Evolutionary conservation across 106 monocot species (phyloP).

Genomic region (Chionographis japonica): DNA sequence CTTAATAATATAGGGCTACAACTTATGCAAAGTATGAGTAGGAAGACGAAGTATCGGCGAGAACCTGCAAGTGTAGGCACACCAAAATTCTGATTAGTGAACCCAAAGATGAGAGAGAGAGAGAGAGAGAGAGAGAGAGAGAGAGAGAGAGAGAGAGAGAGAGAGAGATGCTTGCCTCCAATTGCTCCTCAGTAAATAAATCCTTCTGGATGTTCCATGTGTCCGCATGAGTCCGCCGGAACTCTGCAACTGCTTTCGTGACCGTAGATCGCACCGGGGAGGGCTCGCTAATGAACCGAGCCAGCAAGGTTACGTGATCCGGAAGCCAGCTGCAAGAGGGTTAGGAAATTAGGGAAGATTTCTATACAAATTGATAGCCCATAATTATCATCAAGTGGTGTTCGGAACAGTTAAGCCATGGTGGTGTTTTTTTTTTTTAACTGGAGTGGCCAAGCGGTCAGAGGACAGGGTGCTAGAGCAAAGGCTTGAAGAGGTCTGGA

Average conservation of each 20-base stretch:
- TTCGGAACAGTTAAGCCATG: too few species aligned
- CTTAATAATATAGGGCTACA: not conserved
- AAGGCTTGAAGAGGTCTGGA: too few species aligned
- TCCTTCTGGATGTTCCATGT: slow-evolving; percentile 97
- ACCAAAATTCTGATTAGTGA: not conserved
- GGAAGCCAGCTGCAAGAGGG: slow-evolving; percentile 81
- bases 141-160: not conserved
- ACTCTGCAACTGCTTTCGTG: slow-evolving; percentile 94
- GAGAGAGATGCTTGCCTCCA: slow-evolving; percentile 61
- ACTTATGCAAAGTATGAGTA: slow-evolving; percentile 90
- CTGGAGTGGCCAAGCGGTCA: too few species aligned
- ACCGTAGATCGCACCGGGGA: slow-evolving; percentile 85
- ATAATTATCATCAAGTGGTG: too few species aligned
- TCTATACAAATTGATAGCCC: too few species aligned
- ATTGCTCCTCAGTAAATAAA: slow-evolving; percentile 84
- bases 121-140: not conserved
- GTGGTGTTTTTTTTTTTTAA: too few species aligned
- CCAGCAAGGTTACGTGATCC: slow-evolving; percentile 84
- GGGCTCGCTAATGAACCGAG: slow-evolving; percentile 76
- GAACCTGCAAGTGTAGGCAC: slow-evolving; percentile 44
- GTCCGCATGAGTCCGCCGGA: slow-evolving; percentile 93
- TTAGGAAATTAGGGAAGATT: too few species aligned
- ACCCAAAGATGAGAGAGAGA: not conserved
- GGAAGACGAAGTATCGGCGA: slow-evolving; percentile 85
- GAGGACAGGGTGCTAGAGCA: too few species aligned